Base-by-base conservation (phyloP, 2,329 filamentous ascomycete genomes). In the Pseudonectria foliicola region DNA sequence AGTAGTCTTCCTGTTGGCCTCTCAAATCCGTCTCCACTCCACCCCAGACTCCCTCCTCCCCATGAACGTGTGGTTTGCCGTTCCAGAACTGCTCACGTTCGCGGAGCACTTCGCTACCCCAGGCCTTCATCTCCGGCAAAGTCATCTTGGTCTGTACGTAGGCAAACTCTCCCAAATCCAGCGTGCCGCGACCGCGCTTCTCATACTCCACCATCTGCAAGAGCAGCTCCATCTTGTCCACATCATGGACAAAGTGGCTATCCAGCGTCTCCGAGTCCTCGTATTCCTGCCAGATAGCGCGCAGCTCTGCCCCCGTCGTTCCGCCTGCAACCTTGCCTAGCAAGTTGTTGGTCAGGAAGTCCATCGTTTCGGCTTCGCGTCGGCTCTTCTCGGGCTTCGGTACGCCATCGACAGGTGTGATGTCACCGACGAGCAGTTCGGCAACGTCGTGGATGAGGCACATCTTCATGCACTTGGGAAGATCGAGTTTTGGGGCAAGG, bases 171-270 rank as follows among this genome's bases (percentile, higher is more conserved):
- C 82, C 77, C 33, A 98, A 66, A 59, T 96, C 87, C 26, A 87
- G 60, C 44, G 66, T 63, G 18, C 77, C 76, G 36, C 79, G 63
- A 32, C 77, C 70, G 10, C 71, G 65, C 51, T 83, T 81, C 73
- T 98, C 92, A 55, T 98, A 98, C 62, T 98, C 92, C 21, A 94
- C 68, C 85, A 95, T 95, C 67, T 98, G 92, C 54, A 94, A 66
- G 42, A 98, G 64, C 46, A 98, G 68, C 66, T 98, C 92, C 60
- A 98, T 80, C 78, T 96, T 96, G 64, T 98, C 92, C 39, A 98
- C 77, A 59, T 98, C 92, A 59, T 98, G 92, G 28, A 98, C 92
- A 45, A 90, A 96, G 42, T 80, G 71, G 48, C 83, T 85, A 57
- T 98, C 90, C 11, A 81, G 65, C 7, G 92, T 96, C 64, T 81